phyloP scores from a whole-genome alignment of 116 monocot genomes.

The Iris pallida region DNA sequence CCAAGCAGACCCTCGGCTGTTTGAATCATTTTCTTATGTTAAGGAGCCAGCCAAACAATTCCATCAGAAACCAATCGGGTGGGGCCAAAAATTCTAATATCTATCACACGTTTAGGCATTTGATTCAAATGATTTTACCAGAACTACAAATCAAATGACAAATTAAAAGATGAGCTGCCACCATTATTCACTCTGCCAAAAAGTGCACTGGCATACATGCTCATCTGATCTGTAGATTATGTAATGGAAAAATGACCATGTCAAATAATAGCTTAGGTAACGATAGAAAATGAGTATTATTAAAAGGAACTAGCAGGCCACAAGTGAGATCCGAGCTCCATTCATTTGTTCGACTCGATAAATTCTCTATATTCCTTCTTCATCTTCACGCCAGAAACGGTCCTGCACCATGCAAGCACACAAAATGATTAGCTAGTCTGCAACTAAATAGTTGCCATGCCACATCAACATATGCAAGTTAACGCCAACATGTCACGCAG shows the following conservation, averaged over 20 bases:
- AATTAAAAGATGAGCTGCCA: neutral
- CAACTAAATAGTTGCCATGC: too few species aligned
- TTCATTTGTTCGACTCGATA: constrained; percentile 74
- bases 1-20: too few species aligned
- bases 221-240: neutral
- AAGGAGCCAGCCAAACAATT: too few species aligned
- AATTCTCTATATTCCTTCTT: constrained; percentile 96
- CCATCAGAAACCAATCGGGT: too few species aligned
- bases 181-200: constrained; percentile 6
- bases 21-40: too few species aligned
- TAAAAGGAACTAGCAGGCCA: neutral
- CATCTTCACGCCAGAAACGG: constrained; percentile 86
- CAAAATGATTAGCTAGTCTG: neutral
- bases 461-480: too few species aligned
- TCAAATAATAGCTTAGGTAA: neutral
- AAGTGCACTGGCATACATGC: neutral
- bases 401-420: constrained; percentile 44
- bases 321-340: neutral
- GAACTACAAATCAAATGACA: constrained; percentile 3
- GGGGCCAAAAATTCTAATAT: too few species aligned
- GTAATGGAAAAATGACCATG: constrained; percentile 3
- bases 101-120: too few species aligned
- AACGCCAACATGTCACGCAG: too few species aligned
- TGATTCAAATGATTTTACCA: neutral
- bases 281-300: neutral